These are phyloP conservation scores for Lavandula angustifolia DNA, from an alignment of 257 asterid species.

Conservation along the genomic window DNA sequence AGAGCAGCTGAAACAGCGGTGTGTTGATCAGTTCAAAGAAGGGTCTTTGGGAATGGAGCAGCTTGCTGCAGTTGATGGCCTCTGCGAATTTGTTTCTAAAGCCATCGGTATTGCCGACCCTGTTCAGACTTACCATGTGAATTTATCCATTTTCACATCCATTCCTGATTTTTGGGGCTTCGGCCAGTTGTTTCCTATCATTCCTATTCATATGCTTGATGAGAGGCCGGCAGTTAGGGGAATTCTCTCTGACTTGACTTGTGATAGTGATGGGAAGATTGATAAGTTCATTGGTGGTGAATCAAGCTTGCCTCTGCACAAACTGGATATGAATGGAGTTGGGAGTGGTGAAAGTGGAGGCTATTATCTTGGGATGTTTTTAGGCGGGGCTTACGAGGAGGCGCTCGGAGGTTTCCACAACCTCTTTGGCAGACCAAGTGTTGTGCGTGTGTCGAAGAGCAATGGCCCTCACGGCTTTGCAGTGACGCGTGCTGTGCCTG, in stretches of 20 bases:
- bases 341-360: constrained; percentile 36
- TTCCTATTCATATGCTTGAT: constrained; percentile 83
- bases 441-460: constrained; percentile 77
- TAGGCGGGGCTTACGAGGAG: constrained; percentile 97
- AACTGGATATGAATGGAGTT: constrained; percentile 44
- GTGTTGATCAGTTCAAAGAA: constrained; percentile 85
- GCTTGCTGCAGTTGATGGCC: constrained; percentile 78
- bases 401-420: constrained; percentile 91
- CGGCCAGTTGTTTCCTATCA: constrained; percentile 77
- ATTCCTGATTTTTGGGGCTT: constrained; percentile 98
- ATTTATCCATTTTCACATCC: constrained; percentile 84
- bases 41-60: constrained; percentile 76
- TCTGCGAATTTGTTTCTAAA: constrained; percentile 68
- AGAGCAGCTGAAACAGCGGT: constrained; percentile 82
- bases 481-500: constrained; percentile 74
- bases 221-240: constrained; percentile 73
- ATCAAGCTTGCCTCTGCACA: constrained; percentile 83
- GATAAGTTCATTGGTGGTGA: constrained; percentile 93
- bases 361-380: constrained; percentile 84
- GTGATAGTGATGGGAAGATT: constrained; percentile 94
- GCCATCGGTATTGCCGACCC: constrained; percentile 69
- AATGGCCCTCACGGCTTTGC: constrained; percentile 88
- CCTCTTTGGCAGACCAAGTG: constrained; percentile 87
- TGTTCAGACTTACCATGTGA: constrained; percentile 69
- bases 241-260: constrained; percentile 77